Evolutionary conservation across 305 asterid species (phyloP), one percentile per base, ranked within the genome.

Genomic region (Rubia tinctorum): DNA sequence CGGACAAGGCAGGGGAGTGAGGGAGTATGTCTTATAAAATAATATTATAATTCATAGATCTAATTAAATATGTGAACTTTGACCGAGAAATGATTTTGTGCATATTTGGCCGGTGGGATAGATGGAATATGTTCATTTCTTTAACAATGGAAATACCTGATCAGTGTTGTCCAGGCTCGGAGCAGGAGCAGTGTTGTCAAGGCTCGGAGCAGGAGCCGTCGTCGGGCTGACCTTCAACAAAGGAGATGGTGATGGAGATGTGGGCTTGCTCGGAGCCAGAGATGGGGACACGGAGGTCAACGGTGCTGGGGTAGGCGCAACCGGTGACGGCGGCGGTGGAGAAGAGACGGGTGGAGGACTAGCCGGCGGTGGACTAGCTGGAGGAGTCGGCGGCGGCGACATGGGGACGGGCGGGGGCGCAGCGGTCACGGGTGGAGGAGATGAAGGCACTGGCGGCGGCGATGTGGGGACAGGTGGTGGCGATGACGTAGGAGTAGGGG

Each of bases 121-220:
- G n/a, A n/a, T n/a, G n/a, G n/a, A n/a, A n/a, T n/a, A n/a, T n/a
- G n/a, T n/a, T n/a, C n/a, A n/a, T n/a, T n/a, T n/a, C n/a, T n/a
- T n/a, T n/a, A n/a, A n/a, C n/a, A n/a, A 45, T 2, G 53, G 53
- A 45, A 45, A 45, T 75, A 90, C 97, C 91, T 86, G 94, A 81
- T 91, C 92, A 22, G 85, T 76, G 65, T 90, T 53, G 59, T 22
- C 85, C 8, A 85, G 34, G 34, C 34, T 30, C 39, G 96, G 91
- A 73, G 91, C 86, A 66, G 96, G 97, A 58, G 96, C 79, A 14
- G 80, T 76, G 40, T 66, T 81, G 0, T 47, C 77, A 7, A 76
- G 72, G 23, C 87, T 87, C 6, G 94, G 94, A 0, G 73, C 83
- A 7, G 96, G 96, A 75, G 96, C 82, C 66, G 90, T 86, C 12